phyloP scores from a whole-genome alignment of 306 rosid genomes.

The Aeschynomene evenia region DNA sequence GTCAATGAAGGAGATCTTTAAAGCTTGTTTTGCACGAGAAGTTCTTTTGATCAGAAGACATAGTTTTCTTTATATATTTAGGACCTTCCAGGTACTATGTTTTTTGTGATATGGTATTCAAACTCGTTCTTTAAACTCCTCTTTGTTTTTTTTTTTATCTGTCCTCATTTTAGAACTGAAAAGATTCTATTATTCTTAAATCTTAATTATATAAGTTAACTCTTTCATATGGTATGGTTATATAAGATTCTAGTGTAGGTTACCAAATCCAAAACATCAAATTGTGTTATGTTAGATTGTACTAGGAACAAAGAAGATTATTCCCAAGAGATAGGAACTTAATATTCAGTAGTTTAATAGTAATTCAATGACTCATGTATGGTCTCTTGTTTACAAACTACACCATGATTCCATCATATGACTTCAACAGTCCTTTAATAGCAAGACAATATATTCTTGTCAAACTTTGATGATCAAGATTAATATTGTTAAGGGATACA shows the following conservation, averaged over 20 bases:
- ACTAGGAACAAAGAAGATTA: neutral
- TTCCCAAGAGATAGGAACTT: neutral
- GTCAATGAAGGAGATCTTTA: constrained; percentile 55
- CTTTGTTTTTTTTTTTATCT: neutral
- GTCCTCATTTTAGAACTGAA: neutral
- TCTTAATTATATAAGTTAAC: neutral
- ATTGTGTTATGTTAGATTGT: neutral
- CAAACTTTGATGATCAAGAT: neutral
- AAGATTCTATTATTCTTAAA: neutral
- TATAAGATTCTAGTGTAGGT: neutral
- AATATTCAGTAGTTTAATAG: neutral
- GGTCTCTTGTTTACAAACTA: neutral
- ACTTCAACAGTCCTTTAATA: neutral
- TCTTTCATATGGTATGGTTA: neutral
- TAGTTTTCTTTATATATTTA: constrained; percentile 76
- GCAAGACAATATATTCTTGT: neutral
- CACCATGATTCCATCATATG: neutral
- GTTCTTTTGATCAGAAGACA: constrained; percentile 57
- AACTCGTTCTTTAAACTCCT: constrained; percentile 2
- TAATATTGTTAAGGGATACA: neutral
- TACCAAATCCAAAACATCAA: neutral
- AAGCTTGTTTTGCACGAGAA: constrained; percentile 74
- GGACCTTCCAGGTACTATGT: constrained; percentile 91
- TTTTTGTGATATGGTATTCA: neutral
- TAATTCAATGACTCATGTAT: neutral